phyloP scores from a whole-genome alignment of 768 basidiomycete genomes.

The Epithele typhae region DNA sequence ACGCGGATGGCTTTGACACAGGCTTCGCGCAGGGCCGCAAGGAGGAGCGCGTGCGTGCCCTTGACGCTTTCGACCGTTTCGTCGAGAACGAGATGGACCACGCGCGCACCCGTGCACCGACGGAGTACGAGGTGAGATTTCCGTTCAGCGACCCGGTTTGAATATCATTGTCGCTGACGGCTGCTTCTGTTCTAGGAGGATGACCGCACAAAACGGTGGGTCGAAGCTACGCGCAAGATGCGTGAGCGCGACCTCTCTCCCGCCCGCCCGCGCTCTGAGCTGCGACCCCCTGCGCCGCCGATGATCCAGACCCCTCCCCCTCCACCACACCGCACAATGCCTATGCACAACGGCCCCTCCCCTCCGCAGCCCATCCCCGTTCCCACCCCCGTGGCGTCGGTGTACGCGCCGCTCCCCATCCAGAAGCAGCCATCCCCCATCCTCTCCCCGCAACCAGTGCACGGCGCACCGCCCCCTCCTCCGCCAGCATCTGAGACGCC shows the following conservation, averaged over 20 bases:
- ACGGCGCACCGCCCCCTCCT: conserved; percentile 8
- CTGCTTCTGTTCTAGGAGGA: conserved; percentile 7
- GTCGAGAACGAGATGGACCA: conserved; percentile 38
- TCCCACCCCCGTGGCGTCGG: neutral
- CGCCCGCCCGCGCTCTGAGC: conserved; percentile 2
- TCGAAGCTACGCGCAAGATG: conserved; percentile 15
- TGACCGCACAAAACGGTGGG: conserved; percentile 18
- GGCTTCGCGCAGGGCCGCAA: conserved; percentile 36
- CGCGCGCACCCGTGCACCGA: conserved; percentile 7
- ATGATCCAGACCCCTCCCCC: neutral
- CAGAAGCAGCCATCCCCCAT: neutral
- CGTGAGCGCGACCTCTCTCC: conserved; percentile 14
- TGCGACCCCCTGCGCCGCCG: neutral
- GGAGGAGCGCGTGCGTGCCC: conserved; percentile 49
- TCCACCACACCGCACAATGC: neutral
- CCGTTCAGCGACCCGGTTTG: neutral
- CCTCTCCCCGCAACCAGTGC: conserved; percentile 9
- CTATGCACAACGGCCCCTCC: neutral
- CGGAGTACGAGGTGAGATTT: conserved; percentile 11
- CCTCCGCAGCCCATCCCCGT: neutral
- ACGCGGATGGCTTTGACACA: conserved; percentile 31
- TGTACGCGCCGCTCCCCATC: neutral
- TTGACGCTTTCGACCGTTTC: conserved; percentile 57
- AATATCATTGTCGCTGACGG: too few relatives aligned
- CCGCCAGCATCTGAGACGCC: too few relatives aligned